Percentiles rank a stretch among this genome's conserved stretches.
Evolutionary conservation across 805 yeast genomes (phyloP).

Genomic region (Peterozyma toletana): DNA sequence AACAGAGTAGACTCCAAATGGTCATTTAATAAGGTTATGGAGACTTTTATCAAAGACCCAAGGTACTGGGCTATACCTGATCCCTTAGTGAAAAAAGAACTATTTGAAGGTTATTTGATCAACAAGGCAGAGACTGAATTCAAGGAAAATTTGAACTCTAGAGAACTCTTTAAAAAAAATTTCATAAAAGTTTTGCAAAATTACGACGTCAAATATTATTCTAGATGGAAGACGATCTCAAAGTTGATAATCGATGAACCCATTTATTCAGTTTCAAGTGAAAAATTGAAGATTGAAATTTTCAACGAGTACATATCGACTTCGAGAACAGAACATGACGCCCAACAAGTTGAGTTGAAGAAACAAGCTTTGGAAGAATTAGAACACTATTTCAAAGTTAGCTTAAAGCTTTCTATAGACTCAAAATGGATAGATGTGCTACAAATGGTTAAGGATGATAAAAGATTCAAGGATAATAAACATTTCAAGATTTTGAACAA

Average conservation of each 20-base stretch:
- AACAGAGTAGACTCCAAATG: conserved; percentile 62
- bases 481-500: conserved; percentile 45
- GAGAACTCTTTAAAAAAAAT: conserved; percentile 49
- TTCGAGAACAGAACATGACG: conserved; percentile 27
- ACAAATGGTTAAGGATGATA: conserved; percentile 30
- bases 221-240: conserved; percentile 59
- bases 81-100: conserved; percentile 47
- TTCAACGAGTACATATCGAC: conserved; percentile 42
- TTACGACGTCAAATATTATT: conserved; percentile 39
- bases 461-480: conserved; percentile 51
- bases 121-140: conserved; percentile 43
- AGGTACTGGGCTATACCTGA: conserved; percentile 64
- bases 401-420: conserved; percentile 19
- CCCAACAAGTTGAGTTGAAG: conserved; percentile 19
- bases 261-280: conserved; percentile 54
- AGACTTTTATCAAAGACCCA: conserved; percentile 46
- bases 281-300: conserved; percentile 44
- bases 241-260: conserved; percentile 56
- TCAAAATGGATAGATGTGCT: conserved; percentile 32
- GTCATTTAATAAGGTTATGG: conserved; percentile 66
- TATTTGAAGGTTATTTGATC: conserved; percentile 60
- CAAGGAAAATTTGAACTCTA: conserved; percentile 41
- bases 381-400: conserved; percentile 37
- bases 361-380: conserved; percentile 47
- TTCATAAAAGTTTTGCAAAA: conserved; percentile 39